These are phyloP conservation scores for Lentinula detonsa DNA, from an alignment of 768 basidiomycete genomes.

Conservation along the genomic window DNA sequence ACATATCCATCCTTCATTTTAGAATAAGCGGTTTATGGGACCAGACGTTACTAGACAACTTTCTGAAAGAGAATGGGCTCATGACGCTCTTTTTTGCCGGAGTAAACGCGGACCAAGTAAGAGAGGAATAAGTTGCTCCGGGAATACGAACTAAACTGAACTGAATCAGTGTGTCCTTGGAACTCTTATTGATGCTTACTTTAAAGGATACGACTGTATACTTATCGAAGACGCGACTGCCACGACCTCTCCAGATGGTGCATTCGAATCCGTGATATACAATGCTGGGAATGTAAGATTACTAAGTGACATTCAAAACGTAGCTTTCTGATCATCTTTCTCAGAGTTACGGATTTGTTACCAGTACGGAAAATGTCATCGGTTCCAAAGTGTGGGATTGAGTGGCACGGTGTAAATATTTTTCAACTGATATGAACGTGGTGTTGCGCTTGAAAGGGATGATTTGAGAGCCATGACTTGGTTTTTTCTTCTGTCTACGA, in stretches of 20 bases:
- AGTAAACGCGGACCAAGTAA: constrained; percentile 63
- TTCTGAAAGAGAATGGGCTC: constrained; percentile 57
- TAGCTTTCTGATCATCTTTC: too few relatives aligned
- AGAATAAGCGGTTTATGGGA: constrained; percentile 68
- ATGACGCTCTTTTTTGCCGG: constrained; percentile 58
- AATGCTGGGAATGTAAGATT: constrained; percentile 47
- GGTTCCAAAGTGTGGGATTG: constrained; percentile 6
- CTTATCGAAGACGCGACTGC: constrained; percentile 52
- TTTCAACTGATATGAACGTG: too few relatives aligned
- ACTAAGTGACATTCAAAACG: not conserved
- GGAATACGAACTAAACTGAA: too few relatives aligned
- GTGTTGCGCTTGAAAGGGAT: too few relatives aligned
- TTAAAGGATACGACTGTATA: constrained; percentile 58
- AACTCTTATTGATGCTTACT: constrained; percentile 59
- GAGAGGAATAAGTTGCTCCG: not conserved
- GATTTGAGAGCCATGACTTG: too few relatives aligned
- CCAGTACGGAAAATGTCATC: not conserved
- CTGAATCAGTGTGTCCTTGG: constrained; percentile 52
- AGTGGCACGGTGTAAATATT: too few relatives aligned
- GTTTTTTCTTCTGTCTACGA: too few relatives aligned
- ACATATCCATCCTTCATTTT: not conserved
- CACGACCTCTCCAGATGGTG: constrained; percentile 57
- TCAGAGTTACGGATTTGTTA: constrained; percentile 4
- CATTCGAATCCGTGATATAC: constrained; percentile 50
- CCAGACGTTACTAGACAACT: constrained; percentile 56